These are phyloP conservation scores for Lunasporangiospora selenospora DNA, from an alignment of 192 early-diverging fungal species.

Conservation along the genomic window DNA sequence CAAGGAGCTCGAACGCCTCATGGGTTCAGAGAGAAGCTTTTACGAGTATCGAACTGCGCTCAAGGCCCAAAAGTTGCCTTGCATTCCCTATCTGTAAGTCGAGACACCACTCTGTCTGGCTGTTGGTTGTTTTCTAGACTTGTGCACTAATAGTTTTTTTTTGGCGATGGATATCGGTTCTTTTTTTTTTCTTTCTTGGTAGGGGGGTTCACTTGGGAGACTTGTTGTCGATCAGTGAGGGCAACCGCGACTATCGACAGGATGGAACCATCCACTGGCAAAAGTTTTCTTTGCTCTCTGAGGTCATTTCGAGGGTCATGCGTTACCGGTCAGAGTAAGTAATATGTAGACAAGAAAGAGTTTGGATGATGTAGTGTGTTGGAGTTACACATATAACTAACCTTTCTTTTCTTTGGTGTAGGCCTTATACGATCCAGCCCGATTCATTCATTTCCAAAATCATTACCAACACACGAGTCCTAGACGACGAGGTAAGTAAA, in stretches of 20 bases:
- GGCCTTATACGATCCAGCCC: constrained; percentile 37
- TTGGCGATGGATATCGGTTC: background rate
- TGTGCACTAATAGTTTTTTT: background rate
- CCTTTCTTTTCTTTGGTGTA: background rate
- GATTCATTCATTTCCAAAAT: constrained; percentile 43
- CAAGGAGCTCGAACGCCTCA: constrained; percentile 66
- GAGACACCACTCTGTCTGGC: too few species aligned
- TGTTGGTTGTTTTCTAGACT: too few species aligned
- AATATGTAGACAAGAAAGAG: too few species aligned
- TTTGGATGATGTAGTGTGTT: too few species aligned
- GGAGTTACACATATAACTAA: background rate
- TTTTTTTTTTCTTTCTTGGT: constrained; percentile 3
- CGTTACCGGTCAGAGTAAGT: constrained; percentile 57
- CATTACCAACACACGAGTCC: constrained; percentile 38
- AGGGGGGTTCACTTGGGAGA: constrained; percentile 77
- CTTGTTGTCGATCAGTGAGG: constrained; percentile 75
- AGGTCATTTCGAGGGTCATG: constrained; percentile 65
- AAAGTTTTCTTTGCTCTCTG: constrained; percentile 75
- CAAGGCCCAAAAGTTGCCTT: constrained; percentile 59
- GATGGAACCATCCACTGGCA: constrained; percentile 76
- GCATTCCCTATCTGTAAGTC: constrained; percentile 80
- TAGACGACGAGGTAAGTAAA: constrained; percentile 39
- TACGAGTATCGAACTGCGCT: constrained; percentile 68
- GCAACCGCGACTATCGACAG: constrained; percentile 65
- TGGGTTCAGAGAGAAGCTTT: constrained; percentile 73